Conservation (phyloP, 2,329 filamentous ascomycete species). For the Didymella exigua region DNA sequence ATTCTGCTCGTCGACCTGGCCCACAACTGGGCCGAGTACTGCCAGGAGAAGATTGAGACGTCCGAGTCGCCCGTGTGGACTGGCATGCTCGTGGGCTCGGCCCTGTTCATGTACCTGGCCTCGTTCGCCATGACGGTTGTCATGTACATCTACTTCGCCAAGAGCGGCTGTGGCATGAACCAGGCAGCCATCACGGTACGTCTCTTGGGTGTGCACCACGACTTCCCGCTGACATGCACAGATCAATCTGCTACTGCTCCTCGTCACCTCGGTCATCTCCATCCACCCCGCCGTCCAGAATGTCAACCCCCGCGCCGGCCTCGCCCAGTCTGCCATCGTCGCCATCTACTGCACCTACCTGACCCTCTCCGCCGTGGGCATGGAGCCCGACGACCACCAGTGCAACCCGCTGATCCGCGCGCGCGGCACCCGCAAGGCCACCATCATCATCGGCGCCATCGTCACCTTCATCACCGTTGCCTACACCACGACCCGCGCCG, state of each 20-base stretch:
- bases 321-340: conserved; percentile 98
- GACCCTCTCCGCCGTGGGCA: conserved; percentile 96
- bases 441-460: conserved; percentile 88
- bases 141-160: conserved; percentile 96
- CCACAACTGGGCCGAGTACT: conserved; percentile 97
- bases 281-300: conserved; percentile 91
- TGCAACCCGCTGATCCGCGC: conserved; percentile 93
- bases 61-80: conserved; percentile 86
- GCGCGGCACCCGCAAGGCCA: conserved; percentile 85
- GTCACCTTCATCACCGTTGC: conserved; percentile 97
- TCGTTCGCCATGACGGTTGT: conserved; percentile 93
- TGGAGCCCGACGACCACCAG: conserved; percentile 93
- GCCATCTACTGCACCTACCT: conserved; percentile 98
- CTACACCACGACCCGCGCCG: conserved; percentile 95
- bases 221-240: conserved; percentile 23
- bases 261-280: conserved; percentile 80
- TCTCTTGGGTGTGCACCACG: conserved; percentile 1
- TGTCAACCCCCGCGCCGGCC: conserved; percentile 87
- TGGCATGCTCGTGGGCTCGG: conserved; percentile 85
- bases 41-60: conserved; percentile 89
- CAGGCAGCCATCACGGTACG: conserved; percentile 84
- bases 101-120: conserved; percentile 88
- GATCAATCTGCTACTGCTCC: conserved; percentile 84
- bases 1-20: conserved; percentile 93
- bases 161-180: conserved; percentile 86